phyloP scores from a whole-genome alignment of 257 asterid species.

The Nicotiana knightiana region DNA sequence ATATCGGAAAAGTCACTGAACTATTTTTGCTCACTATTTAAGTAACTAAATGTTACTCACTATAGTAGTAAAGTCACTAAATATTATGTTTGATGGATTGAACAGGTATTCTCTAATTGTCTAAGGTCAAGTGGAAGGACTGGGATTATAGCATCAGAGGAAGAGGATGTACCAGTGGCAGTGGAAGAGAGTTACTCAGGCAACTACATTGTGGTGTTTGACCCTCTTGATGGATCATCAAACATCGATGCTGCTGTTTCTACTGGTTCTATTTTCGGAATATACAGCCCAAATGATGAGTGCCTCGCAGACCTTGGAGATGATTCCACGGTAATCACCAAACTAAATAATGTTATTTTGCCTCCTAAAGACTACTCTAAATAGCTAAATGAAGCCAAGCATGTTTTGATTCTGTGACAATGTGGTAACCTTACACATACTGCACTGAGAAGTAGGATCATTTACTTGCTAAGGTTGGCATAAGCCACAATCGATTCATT shows the following conservation, averaged over 20 bases:
- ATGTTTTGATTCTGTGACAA: not conserved
- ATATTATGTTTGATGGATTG: conserved; percentile 8
- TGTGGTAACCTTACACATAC: not conserved
- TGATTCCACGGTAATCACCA: conserved; percentile 44
- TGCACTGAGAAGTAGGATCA: not conserved
- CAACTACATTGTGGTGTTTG: conserved; percentile 91
- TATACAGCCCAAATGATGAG: conserved; percentile 81
- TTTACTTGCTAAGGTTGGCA: not conserved
- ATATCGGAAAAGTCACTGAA: too few relatives aligned
- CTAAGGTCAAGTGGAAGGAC: conserved; percentile 93
- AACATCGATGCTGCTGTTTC: conserved; percentile 93
- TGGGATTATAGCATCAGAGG: conserved; percentile 97
- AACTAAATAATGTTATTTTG: not conserved
- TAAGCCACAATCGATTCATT: not conserved
- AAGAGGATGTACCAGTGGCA: conserved; percentile 97
- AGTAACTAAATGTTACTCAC: too few relatives aligned
- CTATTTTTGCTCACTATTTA: too few relatives aligned
- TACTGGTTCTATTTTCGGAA: conserved; percentile 93
- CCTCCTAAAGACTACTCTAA: not conserved
- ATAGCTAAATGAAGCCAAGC: not conserved
- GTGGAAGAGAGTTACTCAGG: conserved; percentile 97
- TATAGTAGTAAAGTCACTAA: too few relatives aligned
- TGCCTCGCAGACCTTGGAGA: conserved; percentile 67
- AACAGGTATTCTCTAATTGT: conserved; percentile 77
- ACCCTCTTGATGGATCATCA: conserved; percentile 95